phyloP scores from a whole-genome alignment of 2,329 filamentous ascomycete genomes.

The Aspergillus thermomutatus region DNA sequence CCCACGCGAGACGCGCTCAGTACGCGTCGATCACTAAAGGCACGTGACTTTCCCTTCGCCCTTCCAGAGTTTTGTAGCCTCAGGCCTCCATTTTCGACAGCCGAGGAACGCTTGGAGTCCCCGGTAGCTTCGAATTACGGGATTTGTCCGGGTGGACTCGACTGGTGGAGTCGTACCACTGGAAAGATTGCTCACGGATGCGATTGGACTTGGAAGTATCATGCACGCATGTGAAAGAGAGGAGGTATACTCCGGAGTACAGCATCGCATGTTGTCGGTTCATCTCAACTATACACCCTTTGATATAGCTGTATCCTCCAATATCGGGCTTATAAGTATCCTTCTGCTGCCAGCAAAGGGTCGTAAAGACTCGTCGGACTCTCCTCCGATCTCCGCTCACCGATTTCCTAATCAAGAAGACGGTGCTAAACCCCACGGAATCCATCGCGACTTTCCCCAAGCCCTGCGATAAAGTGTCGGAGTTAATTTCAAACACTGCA shows the following conservation, averaged over 20 bases:
- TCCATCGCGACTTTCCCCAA: constrained; percentile 19
- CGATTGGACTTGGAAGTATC: background rate
- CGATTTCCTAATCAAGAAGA: constrained; percentile 30
- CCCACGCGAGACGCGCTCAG: constrained; percentile 19
- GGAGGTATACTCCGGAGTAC: background rate
- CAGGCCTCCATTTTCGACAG: background rate
- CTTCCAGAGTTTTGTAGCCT: background rate
- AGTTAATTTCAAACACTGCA: constrained; percentile 2
- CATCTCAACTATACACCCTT: background rate
- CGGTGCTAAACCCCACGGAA: constrained; percentile 25
- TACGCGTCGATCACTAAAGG: constrained; percentile 1
- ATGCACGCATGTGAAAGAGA: background rate
- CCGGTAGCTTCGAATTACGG: background rate
- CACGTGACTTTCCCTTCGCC: constrained; percentile 9
- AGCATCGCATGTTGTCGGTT: background rate
- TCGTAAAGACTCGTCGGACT: background rate
- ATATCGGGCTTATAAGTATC: background rate
- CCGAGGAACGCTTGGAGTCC: background rate
- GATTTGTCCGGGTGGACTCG: background rate
- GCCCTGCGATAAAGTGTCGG: constrained; percentile 11
- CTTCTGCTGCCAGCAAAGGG: background rate
- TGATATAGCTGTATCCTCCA: background rate
- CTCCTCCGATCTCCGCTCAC: constrained; percentile 22
- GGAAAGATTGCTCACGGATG: background rate
- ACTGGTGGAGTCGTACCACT: background rate